Conservation (phyloP, 2,329 filamentous ascomycete species). For the Coniochaeta ligniaria region DNA sequence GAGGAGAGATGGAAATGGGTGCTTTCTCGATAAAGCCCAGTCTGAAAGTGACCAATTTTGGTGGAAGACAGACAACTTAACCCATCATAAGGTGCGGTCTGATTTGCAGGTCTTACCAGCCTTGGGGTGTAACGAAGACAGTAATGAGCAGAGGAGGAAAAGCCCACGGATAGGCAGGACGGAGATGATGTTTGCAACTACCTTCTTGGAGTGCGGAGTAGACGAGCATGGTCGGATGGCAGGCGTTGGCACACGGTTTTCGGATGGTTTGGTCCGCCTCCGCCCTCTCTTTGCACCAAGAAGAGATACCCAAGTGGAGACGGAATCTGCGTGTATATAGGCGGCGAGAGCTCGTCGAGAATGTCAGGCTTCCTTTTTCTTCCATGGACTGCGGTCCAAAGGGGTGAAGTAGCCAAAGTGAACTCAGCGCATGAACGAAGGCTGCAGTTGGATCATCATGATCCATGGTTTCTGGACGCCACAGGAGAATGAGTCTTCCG, state of each 20-base stretch:
- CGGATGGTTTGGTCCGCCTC: not conserved
- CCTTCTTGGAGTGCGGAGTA: not conserved
- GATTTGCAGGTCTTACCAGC: not conserved
- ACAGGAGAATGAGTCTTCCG: not conserved
- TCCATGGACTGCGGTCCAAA: not conserved
- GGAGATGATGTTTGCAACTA: not conserved
- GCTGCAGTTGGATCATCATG: not conserved
- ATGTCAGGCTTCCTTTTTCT: not conserved
- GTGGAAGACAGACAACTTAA: not conserved
- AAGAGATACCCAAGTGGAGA: not conserved
- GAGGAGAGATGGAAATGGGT: not conserved
- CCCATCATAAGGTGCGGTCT: not conserved
- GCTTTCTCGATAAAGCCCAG: not conserved
- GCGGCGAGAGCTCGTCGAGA: not conserved
- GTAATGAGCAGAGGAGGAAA: not conserved
- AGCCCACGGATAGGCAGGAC: not conserved
- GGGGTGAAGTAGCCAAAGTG: not conserved
- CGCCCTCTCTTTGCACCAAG: not conserved
- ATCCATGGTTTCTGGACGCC: not conserved
- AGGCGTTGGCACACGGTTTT: not conserved
- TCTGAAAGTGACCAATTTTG: not conserved
- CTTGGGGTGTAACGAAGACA: not conserved
- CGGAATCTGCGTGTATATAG: not conserved
- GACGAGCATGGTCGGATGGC: not conserved
- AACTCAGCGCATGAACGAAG: not conserved